Base-by-base conservation (phyloP, 495 filamentous ascomycete genomes). In the Tuber magnatum region DNA sequence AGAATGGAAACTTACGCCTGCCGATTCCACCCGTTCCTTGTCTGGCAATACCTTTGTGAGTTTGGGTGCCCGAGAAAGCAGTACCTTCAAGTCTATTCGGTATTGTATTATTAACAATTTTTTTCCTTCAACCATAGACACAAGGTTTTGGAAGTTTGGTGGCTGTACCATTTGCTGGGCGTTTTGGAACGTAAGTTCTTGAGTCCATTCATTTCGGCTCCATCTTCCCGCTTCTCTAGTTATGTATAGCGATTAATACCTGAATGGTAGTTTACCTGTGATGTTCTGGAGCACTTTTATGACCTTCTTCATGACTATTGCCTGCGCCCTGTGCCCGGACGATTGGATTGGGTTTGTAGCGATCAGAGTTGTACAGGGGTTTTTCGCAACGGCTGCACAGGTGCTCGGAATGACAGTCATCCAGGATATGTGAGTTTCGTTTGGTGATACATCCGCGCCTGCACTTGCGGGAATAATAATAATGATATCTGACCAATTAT, bases 221-320 rank as follows among this genome's bases (percentile, higher is more conserved):
- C 8, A 28, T 28, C 1, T 5, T 32, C 24, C 10, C n/a, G 3
- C 51, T 16, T 16, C 3, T 4, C 56, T 10, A 3, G 56, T 32
- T 3, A 10, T 65, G 56, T 7, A 3, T 6, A 32, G 6, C 16
- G 16, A 20, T 38, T 79, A 68, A 75, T 32, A 43, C 12, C 16
- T 20, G 22, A 56, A 28, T 48, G 32, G 3, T 42, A 80, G 75
- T 14, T 41, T 81, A 24, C 80, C 80, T 4, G 80, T 81, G 4
- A 81, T 81, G 80, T 81, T 81, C 69, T 81, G 80, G 80, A 80
- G 73, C 48, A 78, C 80, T 16, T 28, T 80, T 18, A 72, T 76
- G 71, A 78, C 80, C 24, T 73, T 77, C 43, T 48, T 78, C 32
- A 75, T 81, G 70, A 81, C 80, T 2, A 80, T 81, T 43, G 75